Conservation (phyloP, 225 moss, liverwort and hornwort genomes). For the Physcomitrium patens region DNA sequence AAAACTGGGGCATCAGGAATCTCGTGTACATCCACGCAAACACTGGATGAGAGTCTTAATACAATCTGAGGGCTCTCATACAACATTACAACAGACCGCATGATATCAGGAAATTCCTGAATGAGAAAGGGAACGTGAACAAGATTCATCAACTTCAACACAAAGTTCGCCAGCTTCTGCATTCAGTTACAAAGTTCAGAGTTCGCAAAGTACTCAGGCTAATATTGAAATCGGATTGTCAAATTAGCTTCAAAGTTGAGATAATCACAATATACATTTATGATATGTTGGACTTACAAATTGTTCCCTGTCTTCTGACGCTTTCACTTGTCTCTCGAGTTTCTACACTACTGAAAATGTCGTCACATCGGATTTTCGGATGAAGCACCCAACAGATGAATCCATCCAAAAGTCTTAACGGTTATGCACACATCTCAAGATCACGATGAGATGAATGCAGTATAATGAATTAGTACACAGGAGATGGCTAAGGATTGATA, state of each 20-base stretch:
- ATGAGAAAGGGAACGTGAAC: too few species aligned
- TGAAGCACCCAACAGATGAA: conserved; percentile 31
- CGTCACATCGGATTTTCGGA: conserved; percentile 37
- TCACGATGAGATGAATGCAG: conserved; percentile 31
- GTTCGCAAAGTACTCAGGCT: conserved; percentile 18
- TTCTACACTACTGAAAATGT: conserved; percentile 36
- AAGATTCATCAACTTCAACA: neutral
- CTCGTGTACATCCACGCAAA: too few species aligned
- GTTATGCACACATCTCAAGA: conserved; percentile 31
- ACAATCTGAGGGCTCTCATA: too few species aligned
- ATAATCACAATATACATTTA: conserved; percentile 51
- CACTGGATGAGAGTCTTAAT: too few species aligned
- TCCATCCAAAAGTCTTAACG: conserved; percentile 30
- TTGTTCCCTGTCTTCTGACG: conserved; percentile 20
- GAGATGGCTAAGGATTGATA: conserved; percentile 35
- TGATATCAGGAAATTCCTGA: too few species aligned
- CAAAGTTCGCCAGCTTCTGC: conserved; percentile 7
- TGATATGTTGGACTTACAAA: conserved; percentile 20
- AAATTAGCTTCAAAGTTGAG: conserved; percentile 28
- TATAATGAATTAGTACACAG: conserved; percentile 34
- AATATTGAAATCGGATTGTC: conserved; percentile 25
- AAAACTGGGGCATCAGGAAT: too few species aligned
- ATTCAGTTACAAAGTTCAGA: conserved; percentile 12
- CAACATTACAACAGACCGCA: too few species aligned
- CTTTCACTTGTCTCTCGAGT: conserved; percentile 22